Conservation (phyloP, 1,284 basidiomycete species). For the Cutaneotrichosporon curvatum region DNA sequence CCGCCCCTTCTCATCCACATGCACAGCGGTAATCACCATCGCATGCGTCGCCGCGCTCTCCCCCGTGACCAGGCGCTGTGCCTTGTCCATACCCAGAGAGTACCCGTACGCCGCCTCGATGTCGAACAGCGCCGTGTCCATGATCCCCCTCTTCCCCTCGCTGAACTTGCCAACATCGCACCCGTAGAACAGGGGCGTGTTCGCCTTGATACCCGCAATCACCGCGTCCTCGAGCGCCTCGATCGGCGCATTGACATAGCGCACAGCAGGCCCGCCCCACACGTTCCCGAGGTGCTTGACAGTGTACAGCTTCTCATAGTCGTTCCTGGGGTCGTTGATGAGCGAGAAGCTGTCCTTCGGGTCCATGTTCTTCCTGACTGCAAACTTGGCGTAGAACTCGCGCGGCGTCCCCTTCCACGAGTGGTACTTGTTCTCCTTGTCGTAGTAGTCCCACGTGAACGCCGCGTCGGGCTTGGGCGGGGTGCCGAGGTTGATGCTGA, state of each 20-base stretch:
- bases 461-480: slow-evolving; percentile 64
- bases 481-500: slow-evolving; percentile 77
- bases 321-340: slow-evolving; percentile 89
- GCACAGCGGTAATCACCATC: slow-evolving; percentile 86
- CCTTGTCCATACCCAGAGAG: slow-evolving; percentile 62
- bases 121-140: slow-evolving; percentile 78
- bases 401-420: slow-evolving; percentile 68
- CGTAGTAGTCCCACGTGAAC: slow-evolving; percentile 84
- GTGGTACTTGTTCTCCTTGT: slow-evolving; percentile 68
- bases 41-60: slow-evolving; percentile 59
- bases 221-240: slow-evolving; percentile 72
- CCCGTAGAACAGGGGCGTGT: slow-evolving; percentile 88
- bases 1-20: slow-evolving; percentile 66
- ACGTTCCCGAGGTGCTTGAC: slow-evolving; percentile 89
- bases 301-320: slow-evolving; percentile 75
- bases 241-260: slow-evolving; percentile 85
- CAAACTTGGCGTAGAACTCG: slow-evolving; percentile 60
- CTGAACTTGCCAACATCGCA: slow-evolving; percentile 55
- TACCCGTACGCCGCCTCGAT: slow-evolving; percentile 67
- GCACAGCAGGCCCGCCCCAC: slow-evolving; percentile 73
- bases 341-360: slow-evolving; percentile 70
- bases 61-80: slow-evolving; percentile 67
- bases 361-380: slow-evolving; percentile 34
- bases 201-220: slow-evolving; percentile 78
- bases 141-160: slow-evolving; percentile 57